These are phyloP conservation scores for Gynostemma pentaphyllum DNA, from an alignment of 306 rosid genomes.

Conservation along the genomic window DNA sequence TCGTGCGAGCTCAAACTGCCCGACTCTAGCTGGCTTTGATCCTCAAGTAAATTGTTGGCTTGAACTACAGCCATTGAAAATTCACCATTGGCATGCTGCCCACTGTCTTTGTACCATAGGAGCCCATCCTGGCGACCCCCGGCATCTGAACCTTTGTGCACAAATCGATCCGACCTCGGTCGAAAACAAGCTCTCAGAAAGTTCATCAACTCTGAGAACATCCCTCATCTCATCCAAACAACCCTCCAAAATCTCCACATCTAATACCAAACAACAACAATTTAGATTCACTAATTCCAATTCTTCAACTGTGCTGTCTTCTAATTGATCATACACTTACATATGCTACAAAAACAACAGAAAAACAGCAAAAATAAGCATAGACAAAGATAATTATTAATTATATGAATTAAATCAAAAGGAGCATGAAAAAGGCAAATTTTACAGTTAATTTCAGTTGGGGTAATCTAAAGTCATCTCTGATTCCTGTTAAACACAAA, in stretches of 20 bases:
- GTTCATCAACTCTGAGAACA: constrained; percentile 58
- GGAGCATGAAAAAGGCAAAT: background rate
- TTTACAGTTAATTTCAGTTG: constrained; percentile 1
- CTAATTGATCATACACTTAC: constrained; percentile 21
- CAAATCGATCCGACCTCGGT: constrained; percentile 37
- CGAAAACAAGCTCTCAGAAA: constrained; percentile 56
- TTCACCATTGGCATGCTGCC: constrained; percentile 50
- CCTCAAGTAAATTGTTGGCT: constrained; percentile 64
- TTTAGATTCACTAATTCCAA: constrained; percentile 22
- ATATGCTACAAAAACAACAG: constrained; percentile 22
- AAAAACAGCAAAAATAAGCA: constrained; percentile 19
- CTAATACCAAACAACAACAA: constrained; percentile 23
- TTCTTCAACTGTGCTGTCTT: constrained; percentile 11
- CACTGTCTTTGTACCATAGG: constrained; percentile 54
- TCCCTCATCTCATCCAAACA: constrained; percentile 59
- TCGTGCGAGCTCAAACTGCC: constrained; percentile 47
- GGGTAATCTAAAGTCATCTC: constrained; percentile 2
- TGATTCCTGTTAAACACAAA: constrained; percentile 17
- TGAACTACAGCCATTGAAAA: constrained; percentile 70
- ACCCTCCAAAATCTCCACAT: constrained; percentile 58
- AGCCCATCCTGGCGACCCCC: constrained; percentile 57
- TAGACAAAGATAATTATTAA: background rate
- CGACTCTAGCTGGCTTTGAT: constrained; percentile 58
- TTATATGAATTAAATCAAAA: background rate
- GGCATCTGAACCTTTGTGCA: constrained; percentile 30